Evolutionary conservation across 139 green algal genomes (phyloP), one percentile per base, ranked within the genome.

Genomic region (Coelastrella sp.): DNA sequence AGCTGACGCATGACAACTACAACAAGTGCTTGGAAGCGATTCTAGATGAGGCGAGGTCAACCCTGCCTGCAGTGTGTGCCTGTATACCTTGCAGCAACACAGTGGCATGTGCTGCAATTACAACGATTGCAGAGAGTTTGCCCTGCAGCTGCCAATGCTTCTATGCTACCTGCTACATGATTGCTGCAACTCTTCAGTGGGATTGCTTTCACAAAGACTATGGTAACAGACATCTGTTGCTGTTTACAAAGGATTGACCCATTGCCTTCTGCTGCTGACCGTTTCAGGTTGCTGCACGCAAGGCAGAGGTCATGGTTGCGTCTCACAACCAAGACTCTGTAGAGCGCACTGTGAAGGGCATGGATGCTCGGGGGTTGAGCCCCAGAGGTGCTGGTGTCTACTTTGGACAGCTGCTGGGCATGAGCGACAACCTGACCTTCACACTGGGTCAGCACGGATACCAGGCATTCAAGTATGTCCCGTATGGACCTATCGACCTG

Each of bases 331-430:
- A 96, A 87, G 78, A 84, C 9, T 96, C 91, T 19, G 93, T 98
- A 15, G 94, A 98, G 93, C 72, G 35, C 1, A 93, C 95, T 7
- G 93, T 98, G 27, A 56, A 35, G 8, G 73, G 80, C n/a, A 81
- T 82, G 82, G 56, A 80, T 0, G 81, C 84, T 49, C 92, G 96
- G 59, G 91, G 89, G 6, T 89, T 98, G 84, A 82, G 94, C 4
- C 94, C 94, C 7, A 63, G 19, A 7, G 72, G 78, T 35, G 80
- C 79, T 9, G 92, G 92, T 15, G 95, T 99, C 19, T 97, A 94
- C 92, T 99, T 99, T 92, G 97, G 96, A 0, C 97, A 97, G 94
- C 94, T 99, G 86, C 93, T 98, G 92, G 97, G 97, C 86, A 99
- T 99, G 97, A 90, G 92, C 6, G 97, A 99, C 94, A 94, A 97